Base-by-base conservation (phyloP, 2,329 filamentous ascomycete genomes). In the Aureobasidium subglaciale region DNA sequence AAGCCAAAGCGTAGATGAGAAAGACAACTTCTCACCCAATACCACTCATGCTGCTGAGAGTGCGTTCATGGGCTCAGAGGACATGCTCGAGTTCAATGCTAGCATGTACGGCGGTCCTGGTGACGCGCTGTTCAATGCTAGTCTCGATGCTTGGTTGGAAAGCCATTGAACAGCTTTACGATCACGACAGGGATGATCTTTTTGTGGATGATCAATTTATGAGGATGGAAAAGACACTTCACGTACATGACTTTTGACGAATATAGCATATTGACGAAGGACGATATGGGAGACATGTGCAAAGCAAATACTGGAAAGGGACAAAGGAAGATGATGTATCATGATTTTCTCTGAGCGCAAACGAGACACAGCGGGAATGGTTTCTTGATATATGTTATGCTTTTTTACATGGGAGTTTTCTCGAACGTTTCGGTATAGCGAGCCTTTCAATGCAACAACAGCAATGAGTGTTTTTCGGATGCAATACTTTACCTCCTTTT, bases 21-120 rank as follows among this genome's bases (percentile, higher is more conserved):
- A 32, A 9, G 56, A 57, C 15, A 15, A 57, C 16, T 43, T 43
- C 7, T 57, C 41, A n/a, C 38, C 46, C 4, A 27, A 37, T 3
- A 18, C 20, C 5, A 30, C 27, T 9, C 25, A 29, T 5, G 55
- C 27, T 42, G 30, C 13, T 4, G 56, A 57, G 49, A 54, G 50
- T 22, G 49, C 56, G 2, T 57, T 57, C 41, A 57, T 57, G 56
- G 56, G 56, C 25, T 43, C 46, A 2, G 48, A 57, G 6, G 48
- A 42, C 18, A 37, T 54, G 29, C 48, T 57, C 25, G 56, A 57
- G 48, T 54, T 57, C 25, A 54, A 45, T n/a, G 34, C 49, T 20
- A 49, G 54, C 54, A 48, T 48, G n/a, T 56, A 56, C 13, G 50
- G 50, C 38, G 54, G 54, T 20, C 38, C 38, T 18, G 37, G 29